A percentile compares a stretch with the other conserved stretches of the same genome.
phyloP scores from a whole-genome alignment of 768 basidiomycete species.

The Steccherinum ochraceum region DNA sequence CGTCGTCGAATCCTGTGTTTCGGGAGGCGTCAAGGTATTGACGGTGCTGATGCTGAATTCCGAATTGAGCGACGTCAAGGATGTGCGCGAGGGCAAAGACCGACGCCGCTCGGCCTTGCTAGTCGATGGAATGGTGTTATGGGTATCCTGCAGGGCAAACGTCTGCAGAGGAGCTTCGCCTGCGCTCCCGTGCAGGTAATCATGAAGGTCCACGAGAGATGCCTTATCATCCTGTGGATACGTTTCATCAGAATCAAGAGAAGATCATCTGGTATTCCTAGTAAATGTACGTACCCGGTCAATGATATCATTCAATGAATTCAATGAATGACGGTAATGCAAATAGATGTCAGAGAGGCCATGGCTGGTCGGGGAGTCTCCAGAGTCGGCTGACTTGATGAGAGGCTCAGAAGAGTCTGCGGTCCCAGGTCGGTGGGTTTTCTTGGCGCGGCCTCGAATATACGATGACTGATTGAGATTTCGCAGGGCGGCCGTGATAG shows the following conservation, averaged over 20 bases:
- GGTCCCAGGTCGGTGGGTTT: slow-evolving; percentile 47
- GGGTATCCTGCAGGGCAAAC: slow-evolving; percentile 14
- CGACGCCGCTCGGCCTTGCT: slow-evolving; percentile 56
- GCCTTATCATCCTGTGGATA: slow-evolving; percentile 60
- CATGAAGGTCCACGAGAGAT: slow-evolving; percentile 70
- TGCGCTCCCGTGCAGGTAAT: slow-evolving; percentile 44
- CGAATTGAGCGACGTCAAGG: slow-evolving; percentile 52
- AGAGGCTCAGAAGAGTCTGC: slow-evolving; percentile 56
- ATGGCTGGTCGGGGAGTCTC: slow-evolving; percentile 6
- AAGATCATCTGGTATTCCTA: neutral
- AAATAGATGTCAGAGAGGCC: slow-evolving; percentile 49
- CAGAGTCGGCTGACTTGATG: slow-evolving; percentile 22
- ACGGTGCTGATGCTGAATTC: slow-evolving; percentile 37
- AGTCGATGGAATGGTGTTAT: slow-evolving; percentile 8
- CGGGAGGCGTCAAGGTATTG: slow-evolving; percentile 26
- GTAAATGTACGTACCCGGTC: slow-evolving; percentile 51
- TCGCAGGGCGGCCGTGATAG: slow-evolving; percentile 13
- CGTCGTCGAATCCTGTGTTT: slow-evolving; percentile 27
- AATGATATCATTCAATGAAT: slow-evolving; percentile 74
- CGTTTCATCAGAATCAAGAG: neutral
- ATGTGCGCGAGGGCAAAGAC: slow-evolving; percentile 62
- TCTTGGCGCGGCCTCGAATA: slow-evolving; percentile 27
- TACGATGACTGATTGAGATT: slow-evolving; percentile 51
- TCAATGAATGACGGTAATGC: slow-evolving; percentile 76
- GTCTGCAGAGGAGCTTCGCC: slow-evolving; percentile 20